phyloP scores from a whole-genome alignment of 1,284 basidiomycete genomes.

The Cryptococcus floricola region DNA sequence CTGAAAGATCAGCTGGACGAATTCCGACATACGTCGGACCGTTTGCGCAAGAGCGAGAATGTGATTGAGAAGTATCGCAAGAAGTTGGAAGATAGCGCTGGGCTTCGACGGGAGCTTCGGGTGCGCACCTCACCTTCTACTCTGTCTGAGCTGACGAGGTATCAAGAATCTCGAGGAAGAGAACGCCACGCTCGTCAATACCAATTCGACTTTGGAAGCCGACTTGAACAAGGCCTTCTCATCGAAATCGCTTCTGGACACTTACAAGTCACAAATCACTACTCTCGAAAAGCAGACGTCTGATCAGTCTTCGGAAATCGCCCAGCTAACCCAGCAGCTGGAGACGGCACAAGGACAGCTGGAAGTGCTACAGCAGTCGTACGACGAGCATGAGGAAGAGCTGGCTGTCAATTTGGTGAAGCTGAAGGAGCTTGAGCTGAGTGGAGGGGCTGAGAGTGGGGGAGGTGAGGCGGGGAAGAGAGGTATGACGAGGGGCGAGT shows the following conservation, averaged over 20 bases:
- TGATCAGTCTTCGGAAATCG: constrained; percentile 50
- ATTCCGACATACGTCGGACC: constrained; percentile 87
- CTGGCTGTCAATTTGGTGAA: constrained; percentile 86
- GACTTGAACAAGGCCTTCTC: constrained; percentile 81
- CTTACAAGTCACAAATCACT: constrained; percentile 78
- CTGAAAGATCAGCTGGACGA: constrained; percentile 94
- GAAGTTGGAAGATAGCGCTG: constrained; percentile 90
- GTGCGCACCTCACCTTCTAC: constrained; percentile 48
- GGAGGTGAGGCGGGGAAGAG: constrained; percentile 1
- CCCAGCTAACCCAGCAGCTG: constrained; percentile 68
- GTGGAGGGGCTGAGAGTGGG: constrained; percentile 6
- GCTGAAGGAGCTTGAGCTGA: constrained; percentile 79
- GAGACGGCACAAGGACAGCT: constrained; percentile 68
- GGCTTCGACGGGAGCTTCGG: constrained; percentile 79
- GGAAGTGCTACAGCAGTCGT: constrained; percentile 59
- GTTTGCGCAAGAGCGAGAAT: constrained; percentile 87
- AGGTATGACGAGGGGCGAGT: neutral
- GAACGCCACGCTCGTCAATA: constrained; percentile 85
- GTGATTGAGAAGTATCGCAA: constrained; percentile 99
- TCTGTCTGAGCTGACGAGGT: neutral
- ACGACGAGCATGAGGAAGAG: constrained; percentile 74
- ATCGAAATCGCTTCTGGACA: constrained; percentile 83
- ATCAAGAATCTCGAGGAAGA: constrained; percentile 79
- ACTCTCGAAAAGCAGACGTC: constrained; percentile 67
- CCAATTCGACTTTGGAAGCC: constrained; percentile 83